These are phyloP conservation scores for Cutaneotrichosporon cutaneum DNA, from an alignment of 1,284 basidiomycete genomes.

Conservation along the genomic window DNA sequence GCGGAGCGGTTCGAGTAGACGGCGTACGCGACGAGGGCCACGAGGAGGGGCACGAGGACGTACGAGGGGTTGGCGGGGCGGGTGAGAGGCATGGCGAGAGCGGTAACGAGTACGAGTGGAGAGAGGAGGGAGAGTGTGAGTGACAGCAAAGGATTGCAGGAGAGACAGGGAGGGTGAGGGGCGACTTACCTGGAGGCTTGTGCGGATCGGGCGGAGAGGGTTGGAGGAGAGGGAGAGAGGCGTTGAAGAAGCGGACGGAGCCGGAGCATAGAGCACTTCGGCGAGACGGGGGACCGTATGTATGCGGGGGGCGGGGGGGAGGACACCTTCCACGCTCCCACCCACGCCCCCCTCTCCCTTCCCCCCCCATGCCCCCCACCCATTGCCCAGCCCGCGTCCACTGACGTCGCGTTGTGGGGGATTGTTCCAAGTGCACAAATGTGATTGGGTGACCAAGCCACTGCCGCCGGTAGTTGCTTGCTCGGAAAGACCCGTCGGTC, in stretches of 20 bases:
- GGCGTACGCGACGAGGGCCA: constrained; percentile 14
- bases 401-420: background rate
- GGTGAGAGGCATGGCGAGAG: constrained; percentile 2
- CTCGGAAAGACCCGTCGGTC: background rate
- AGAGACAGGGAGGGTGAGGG: background rate
- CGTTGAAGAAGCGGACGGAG: no score
- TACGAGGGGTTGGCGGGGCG: constrained; percentile 13
- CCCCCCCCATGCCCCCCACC: no score
- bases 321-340: no score
- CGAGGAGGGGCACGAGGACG: constrained; percentile 11
- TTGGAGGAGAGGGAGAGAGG: background rate
- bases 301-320: no score
- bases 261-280: no score
- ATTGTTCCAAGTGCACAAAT: no score
- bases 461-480: constrained; percentile 11
- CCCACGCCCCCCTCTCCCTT: no score
- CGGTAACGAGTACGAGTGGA: background rate
- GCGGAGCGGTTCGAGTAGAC: constrained; percentile 10
- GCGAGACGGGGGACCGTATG: background rate
- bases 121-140: background rate
- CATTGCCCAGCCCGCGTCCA: background rate
- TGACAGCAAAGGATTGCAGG: no score
- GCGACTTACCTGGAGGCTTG: background rate
- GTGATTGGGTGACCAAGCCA: constrained; percentile 1
- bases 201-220: background rate